Evolutionary conservation across 2,329 filamentous ascomycete genomes (phyloP), one percentile per base, ranked within the genome.

Genomic region (Aquanectria penicillioides): DNA sequence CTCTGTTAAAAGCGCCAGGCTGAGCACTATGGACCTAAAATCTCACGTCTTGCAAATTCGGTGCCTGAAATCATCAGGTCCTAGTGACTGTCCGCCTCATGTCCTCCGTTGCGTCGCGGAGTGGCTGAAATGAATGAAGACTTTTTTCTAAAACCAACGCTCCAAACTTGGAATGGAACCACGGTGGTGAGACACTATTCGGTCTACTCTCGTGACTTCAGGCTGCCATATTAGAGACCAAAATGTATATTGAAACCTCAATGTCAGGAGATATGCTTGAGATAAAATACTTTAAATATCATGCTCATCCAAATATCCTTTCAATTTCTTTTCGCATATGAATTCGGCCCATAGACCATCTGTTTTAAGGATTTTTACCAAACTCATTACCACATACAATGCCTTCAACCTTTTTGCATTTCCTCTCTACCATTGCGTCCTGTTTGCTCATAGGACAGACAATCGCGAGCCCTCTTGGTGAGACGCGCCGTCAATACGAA

Each of bases 401-500:
- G 47, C n/a, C 6, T 20, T 33, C 20, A 2, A 40, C 17, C 7
- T 22, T 50, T 22, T 18, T 26, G 5, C 15, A 13, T 9, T 9
- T 50, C 7, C 10, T 40, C 5, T 50, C 25, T 10, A 25, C 25
- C 11, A 9, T 31, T 6, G 15, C 37, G 6, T 33, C 28, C 18
- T 51, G 25, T 18, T 13, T 51, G 7, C 8, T 51, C 17, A 26
- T 31, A 1, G 36, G 48, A 33, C 48, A 51, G 26, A 20, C 26
- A 31, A 23, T 51, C 15, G 48, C 48, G 10, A 51, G 25, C 2
- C 48, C 48, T 7, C 36, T 51, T n/a, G 36, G 48, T 51, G 6
- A 31, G 25, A n/a, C 8, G n/a, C 4, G 6, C 17, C 6, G 10
- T 36, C 4, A 38, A 23, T 2, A 3, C 11, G n/a, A 6, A 13